These are phyloP conservation scores for Paramecium pentaurelia DNA, from an alignment of 73 alveolate genomes.

Conservation along the genomic window DNA sequence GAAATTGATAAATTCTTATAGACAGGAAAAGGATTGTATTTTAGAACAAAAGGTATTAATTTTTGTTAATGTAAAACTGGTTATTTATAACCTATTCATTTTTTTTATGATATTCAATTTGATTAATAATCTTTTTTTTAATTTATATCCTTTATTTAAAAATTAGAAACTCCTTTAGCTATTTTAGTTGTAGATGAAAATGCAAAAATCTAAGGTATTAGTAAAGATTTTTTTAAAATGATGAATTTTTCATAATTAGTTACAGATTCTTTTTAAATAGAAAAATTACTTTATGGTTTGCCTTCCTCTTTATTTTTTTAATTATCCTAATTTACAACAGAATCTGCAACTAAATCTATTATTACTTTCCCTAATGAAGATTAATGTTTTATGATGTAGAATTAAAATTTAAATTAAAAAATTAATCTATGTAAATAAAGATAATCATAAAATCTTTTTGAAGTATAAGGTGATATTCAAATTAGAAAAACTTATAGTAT, in stretches of 20 bases:
- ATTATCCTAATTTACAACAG: not conserved
- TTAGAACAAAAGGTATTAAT: not conserved
- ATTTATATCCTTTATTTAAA: not conserved
- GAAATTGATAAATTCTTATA: not conserved
- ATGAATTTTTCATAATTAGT: not conserved
- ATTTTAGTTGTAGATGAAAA: not conserved
- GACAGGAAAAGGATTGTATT: not conserved
- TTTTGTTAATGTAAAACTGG: not conserved
- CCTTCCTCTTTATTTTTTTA: not conserved
- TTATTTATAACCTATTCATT: not conserved
- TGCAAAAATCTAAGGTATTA: not conserved
- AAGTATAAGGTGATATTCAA: not conserved
- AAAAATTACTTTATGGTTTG: not conserved
- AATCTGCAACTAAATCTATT: not conserved
- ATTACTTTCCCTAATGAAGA: not conserved
- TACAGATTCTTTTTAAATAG: not conserved
- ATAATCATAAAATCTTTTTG: not conserved
- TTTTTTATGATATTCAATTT: not conserved
- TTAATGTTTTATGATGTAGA: not conserved
- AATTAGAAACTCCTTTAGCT: not conserved
- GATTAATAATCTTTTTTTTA: not conserved
- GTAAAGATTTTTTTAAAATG: not conserved
- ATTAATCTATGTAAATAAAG: not conserved
- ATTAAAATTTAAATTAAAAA: not conserved
- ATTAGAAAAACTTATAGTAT: not conserved